phyloP scores from a whole-genome alignment of 805 yeast genomes.

The Yamadazyma akitaensis region DNA sequence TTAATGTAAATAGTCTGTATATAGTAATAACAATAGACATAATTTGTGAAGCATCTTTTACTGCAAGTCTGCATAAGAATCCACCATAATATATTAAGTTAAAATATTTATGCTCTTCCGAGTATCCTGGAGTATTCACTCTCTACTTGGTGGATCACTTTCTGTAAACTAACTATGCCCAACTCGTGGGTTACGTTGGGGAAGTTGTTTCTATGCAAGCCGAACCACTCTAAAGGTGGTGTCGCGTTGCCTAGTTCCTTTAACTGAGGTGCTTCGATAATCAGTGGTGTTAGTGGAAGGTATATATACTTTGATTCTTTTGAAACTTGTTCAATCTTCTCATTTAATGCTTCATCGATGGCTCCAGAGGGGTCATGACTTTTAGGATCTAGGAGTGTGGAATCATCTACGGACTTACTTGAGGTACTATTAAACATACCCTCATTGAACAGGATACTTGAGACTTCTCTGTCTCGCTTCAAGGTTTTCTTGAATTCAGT shows the following conservation, averaged over 20 bases:
- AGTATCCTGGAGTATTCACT: constrained; percentile 46
- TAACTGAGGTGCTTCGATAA: constrained; percentile 84
- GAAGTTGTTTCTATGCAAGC: constrained; percentile 79
- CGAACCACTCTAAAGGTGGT: constrained; percentile 98
- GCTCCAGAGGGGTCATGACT: constrained; percentile 5
- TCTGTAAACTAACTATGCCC: constrained; percentile 70
- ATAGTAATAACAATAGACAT: constrained; percentile 1
- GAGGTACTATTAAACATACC: constrained; percentile 7
- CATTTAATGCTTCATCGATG: constrained; percentile 36
- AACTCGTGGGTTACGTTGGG: constrained; percentile 86
- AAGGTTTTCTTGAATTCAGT: constrained; percentile 30
- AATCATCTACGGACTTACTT: neutral
- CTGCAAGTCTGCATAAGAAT: neutral
- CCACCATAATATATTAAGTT: too few species aligned
- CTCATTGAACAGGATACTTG: constrained; percentile 15
- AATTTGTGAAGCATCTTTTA: neutral
- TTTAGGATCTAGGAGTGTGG: neutral
- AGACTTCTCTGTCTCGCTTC: constrained; percentile 21
- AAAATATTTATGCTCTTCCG: constrained; percentile 34
- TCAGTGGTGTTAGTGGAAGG: constrained; percentile 67
- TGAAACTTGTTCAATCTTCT: constrained; percentile 36
- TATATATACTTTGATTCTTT: constrained; percentile 48
- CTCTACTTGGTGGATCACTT: constrained; percentile 68
- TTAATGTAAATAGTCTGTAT: constrained; percentile 29
- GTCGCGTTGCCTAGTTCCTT: constrained; percentile 95